A percentile compares a stretch with the other conserved stretches of the same genome.
phyloP scores from a whole-genome alignment of 768 basidiomycete species.

The Clathrus columnatus region DNA sequence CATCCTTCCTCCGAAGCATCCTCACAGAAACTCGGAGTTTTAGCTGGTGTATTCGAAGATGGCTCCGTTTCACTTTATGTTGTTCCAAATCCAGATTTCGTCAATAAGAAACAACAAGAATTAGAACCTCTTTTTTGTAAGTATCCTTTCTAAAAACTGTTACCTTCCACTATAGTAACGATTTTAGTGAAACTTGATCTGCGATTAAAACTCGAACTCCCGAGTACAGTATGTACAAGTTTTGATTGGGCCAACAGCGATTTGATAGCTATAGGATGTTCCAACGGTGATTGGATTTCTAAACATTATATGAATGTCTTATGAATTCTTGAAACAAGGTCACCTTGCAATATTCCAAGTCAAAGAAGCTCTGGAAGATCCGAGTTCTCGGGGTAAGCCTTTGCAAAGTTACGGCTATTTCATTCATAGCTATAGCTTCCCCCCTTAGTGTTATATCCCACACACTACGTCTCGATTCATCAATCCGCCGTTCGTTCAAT shows the following conservation, averaged over 20 bases:
- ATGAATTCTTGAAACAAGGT: conserved; percentile 18
- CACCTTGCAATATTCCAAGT: conserved; percentile 27
- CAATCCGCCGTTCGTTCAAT: conserved; percentile 74
- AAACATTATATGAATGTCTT: background rate
- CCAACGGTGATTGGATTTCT: conserved; percentile 49
- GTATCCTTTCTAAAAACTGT: conserved; percentile 12
- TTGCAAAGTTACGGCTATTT: conserved; percentile 40
- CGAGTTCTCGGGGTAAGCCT: background rate
- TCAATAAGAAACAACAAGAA: conserved; percentile 23
- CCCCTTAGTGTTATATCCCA: conserved; percentile 44
- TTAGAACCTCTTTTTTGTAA: conserved; percentile 41
- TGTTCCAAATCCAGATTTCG: conserved; percentile 67
- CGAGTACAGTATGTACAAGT: conserved; percentile 67
- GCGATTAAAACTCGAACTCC: conserved; percentile 60
- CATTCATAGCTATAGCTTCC: conserved; percentile 18
- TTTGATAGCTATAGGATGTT: conserved; percentile 70
- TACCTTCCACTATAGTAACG: background rate
- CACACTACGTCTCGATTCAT: conserved; percentile 65
- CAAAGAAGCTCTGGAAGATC: conserved; percentile 15
- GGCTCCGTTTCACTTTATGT: conserved; percentile 73
- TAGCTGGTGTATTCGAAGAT: conserved; percentile 82
- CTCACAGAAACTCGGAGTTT: conserved; percentile 64
- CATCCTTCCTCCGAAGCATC: background rate
- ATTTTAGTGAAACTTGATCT: conserved; percentile 53
- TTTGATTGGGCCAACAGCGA: conserved; percentile 91